These are phyloP conservation scores for Fusarium virguliforme DNA, from an alignment of 2,329 filamentous ascomycete genomes.

Conservation along the genomic window DNA sequence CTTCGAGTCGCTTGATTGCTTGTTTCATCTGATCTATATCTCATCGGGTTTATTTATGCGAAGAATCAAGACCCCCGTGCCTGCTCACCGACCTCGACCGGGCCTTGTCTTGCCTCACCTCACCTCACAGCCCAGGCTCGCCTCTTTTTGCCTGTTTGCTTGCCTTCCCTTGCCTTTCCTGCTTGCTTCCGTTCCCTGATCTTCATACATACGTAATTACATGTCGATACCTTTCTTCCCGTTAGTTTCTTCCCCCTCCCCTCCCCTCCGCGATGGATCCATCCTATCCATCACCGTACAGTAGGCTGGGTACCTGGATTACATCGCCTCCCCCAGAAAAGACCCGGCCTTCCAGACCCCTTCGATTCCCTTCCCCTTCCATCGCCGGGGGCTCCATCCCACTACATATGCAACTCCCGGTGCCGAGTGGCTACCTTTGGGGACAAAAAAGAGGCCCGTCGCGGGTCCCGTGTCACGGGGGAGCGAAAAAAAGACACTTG, in stretches of 20 bases:
- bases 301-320: constrained; percentile 2
- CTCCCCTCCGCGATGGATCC: constrained; percentile 20
- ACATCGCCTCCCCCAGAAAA: constrained; percentile 37
- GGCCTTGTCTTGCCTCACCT: not conserved
- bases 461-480: constrained; percentile 41
- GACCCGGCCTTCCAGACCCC: constrained; percentile 42
- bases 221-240: constrained; percentile 12
- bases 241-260: constrained; percentile 28
- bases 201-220: constrained; percentile 12
- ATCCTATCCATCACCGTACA: not conserved
- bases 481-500: constrained; percentile 31
- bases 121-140: not conserved
- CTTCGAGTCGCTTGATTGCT: constrained; percentile 19
- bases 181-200: constrained; percentile 21
- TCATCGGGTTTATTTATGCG: constrained; percentile 34
- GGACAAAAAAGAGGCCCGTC: constrained; percentile 34
- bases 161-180: not conserved
- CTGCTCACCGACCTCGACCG: not conserved
- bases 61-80: constrained; percentile 8
- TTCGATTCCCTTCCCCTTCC: constrained; percentile 39
- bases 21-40: constrained; percentile 48
- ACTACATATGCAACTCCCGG: constrained; percentile 40
- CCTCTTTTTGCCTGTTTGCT: not conserved
- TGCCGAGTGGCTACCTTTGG: constrained; percentile 33
- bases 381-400: constrained; percentile 35